Base-by-base conservation (phyloP, 2,329 filamentous ascomycete genomes). In the Delphinella strobiligena region DNA sequence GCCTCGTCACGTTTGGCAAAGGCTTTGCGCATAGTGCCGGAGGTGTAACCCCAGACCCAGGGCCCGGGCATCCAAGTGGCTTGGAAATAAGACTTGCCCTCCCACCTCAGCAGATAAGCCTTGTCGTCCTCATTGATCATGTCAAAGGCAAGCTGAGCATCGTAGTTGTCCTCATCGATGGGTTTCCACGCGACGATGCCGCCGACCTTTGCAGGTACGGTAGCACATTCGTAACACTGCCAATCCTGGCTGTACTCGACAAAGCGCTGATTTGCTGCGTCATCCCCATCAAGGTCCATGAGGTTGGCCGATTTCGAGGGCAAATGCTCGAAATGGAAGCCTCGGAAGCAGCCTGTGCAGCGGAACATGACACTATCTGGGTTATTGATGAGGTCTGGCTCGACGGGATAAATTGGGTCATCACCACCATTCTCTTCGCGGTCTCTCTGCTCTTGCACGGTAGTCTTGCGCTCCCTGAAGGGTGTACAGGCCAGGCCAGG, bases 61-160 rank as follows among this genome's bases (percentile, higher is more conserved):
- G 81, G 71, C 10, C 89, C 91, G 8, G 86, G 77, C 71, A 86
- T 82, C 91, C 93, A 98, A 5, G 68, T 70, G 38, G 83, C 85
- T 47, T 84, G 80, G 46, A 79, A 81, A 53, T 95, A 93, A 0
- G 89, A 94, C 41, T 75, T 70, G 0, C 69, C 68, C 33, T 82
- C 77, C 85, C 88, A 96, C 55, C 91, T 94, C 50, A 98, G 64
- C 2, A 98, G 72, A 53, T 96, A 98, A 49, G 95, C 86, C 48
- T 88, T 88, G n/a, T 82, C 69, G 40, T 86, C 81, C 52, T 91
- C 81, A 9, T 63, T 59, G n/a, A 84, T 62, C 38, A 73, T 62
- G 19, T 75, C 62, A 35, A 69, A 68, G 1, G 65, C 62, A 38
- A 69, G 64, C 2, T 71, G 74, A 3, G 67, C 54, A 11, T 62